phyloP scores from a whole-genome alignment of 441 rosid species.

The Dalechampia spathulata region DNA sequence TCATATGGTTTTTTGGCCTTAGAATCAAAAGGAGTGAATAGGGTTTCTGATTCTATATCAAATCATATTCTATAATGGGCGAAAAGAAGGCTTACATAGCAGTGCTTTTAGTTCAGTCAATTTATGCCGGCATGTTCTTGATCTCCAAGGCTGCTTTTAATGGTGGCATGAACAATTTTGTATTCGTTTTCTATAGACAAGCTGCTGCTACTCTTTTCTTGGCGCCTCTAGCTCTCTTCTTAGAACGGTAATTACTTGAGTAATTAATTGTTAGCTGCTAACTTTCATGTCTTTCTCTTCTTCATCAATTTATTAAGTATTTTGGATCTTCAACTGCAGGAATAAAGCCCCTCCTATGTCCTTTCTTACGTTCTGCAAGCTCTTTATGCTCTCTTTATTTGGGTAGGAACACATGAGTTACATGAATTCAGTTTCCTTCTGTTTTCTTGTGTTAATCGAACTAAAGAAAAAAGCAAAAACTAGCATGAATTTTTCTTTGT shows the following conservation, averaged over 20 bases:
- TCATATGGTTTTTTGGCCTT: neutral
- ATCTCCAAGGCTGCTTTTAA: slow-evolving; percentile 80
- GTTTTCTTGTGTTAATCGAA: too few relatives aligned
- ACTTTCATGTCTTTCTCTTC: neutral
- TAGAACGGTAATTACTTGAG: slow-evolving; percentile 45
- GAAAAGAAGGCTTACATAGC: slow-evolving; percentile 49
- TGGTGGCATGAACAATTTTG: slow-evolving; percentile 76
- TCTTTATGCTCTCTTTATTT: slow-evolving; percentile 54
- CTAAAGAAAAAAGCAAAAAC: too few relatives aligned
- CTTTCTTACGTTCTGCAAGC: slow-evolving; percentile 57
- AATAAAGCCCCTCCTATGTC: slow-evolving; percentile 61
- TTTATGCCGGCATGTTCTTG: slow-evolving; percentile 81
- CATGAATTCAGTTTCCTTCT: too few relatives aligned
- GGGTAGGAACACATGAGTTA: too few relatives aligned
- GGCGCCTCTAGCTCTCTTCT: slow-evolving; percentile 53
- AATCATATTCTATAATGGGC: slow-evolving; percentile 20
- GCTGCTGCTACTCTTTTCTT: slow-evolving; percentile 68
- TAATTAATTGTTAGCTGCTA: neutral
- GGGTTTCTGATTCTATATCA: neutral
- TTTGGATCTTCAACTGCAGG: slow-evolving; percentile 22
- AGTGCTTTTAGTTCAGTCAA: slow-evolving; percentile 50
- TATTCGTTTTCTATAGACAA: slow-evolving; percentile 81
- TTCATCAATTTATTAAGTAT: neutral
- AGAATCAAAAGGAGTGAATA: neutral
- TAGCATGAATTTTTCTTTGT: too few relatives aligned